phyloP scores from a whole-genome alignment of 805 yeast species.

The Pichia deserticola region DNA sequence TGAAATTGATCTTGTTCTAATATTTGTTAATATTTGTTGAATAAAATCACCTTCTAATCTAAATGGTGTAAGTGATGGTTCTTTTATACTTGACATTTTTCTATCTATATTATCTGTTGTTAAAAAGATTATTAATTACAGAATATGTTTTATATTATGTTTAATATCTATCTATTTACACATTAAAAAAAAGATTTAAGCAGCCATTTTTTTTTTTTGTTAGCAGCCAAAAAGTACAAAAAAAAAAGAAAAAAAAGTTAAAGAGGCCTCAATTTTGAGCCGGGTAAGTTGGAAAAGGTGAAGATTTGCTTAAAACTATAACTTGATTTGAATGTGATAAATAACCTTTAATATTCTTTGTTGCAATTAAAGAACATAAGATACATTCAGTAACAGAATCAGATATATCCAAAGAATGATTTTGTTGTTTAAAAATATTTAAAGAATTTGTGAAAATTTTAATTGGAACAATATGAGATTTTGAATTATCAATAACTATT shows the following conservation, averaged over 20 bases:
- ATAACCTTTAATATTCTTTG: slow-evolving; percentile 2
- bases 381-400: slow-evolving; percentile 1
- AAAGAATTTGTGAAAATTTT: neutral
- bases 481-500: neutral
- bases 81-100: slow-evolving; percentile 11
- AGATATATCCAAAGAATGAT: neutral
- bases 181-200: neutral
- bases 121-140: too few relatives aligned
- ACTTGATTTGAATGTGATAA: slow-evolving; percentile 4
- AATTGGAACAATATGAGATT: slow-evolving; percentile 5
- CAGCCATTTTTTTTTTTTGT: too few relatives aligned
- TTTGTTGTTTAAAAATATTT: neutral
- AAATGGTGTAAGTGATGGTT: slow-evolving; percentile 22
- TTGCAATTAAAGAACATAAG: slow-evolving; percentile 1
- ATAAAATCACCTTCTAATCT: slow-evolving; percentile 57
- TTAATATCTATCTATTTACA: neutral
- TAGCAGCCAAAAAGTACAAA: neutral
- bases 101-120: neutral
- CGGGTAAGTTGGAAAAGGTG: neutral
- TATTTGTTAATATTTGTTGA: slow-evolving; percentile 55
- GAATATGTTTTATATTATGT: too few relatives aligned
- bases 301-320: neutral
- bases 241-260: neutral
- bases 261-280: too few relatives aligned
- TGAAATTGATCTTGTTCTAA: slow-evolving; percentile 75